Base-by-base conservation (phyloP, 75 land plant genomes). In the Ceratopteris richardii region DNA sequence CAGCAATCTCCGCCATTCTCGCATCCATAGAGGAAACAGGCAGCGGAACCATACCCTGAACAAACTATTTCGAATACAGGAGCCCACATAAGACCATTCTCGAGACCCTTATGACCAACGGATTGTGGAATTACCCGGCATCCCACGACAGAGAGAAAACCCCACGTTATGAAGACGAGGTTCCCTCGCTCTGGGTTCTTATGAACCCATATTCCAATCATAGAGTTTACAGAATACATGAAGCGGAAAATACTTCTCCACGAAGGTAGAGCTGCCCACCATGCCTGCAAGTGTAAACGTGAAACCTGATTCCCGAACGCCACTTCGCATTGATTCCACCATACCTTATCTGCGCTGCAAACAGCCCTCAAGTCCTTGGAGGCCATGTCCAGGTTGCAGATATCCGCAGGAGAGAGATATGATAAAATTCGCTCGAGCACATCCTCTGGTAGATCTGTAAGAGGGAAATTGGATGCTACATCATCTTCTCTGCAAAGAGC, bases 161-260 rank as follows among this genome's bases (percentile, higher is more conserved):
- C 92, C 69, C 82, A 80, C 68, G 82, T 71, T 26, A 76, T 80
- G 77, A 68, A 75, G 27, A 90, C 96, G 42, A 87, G 70, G 70
- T 87, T 90, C 21, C 96, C 93, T 21, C 83, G 81, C 73, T 90
- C 96, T 0, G 96, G 96, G 56, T 90, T 90, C 61, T 90, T 92
- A 65, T 87, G 93, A 26, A 84, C 96, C 96, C 96, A 90, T 40
- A 90, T 70, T 26, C 96, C 91, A 31, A 83, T 10, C 6, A 90
- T 67, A 9, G 82, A 77, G 48, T 52, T 56, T 11, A 77, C 78
- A 24, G 52, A 33, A 17, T 44, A 1, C 25, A 90, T 78, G 60
- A 90, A 90, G 26, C 81, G 68, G 71, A 73, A 83, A 28, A 90
- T 60, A 2, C 82, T 69, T 44, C 64, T 73, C 62, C 78, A 87